Evolutionary conservation across 257 asterid genomes (phyloP).

Genomic region (Forsythia viridissima): DNA sequence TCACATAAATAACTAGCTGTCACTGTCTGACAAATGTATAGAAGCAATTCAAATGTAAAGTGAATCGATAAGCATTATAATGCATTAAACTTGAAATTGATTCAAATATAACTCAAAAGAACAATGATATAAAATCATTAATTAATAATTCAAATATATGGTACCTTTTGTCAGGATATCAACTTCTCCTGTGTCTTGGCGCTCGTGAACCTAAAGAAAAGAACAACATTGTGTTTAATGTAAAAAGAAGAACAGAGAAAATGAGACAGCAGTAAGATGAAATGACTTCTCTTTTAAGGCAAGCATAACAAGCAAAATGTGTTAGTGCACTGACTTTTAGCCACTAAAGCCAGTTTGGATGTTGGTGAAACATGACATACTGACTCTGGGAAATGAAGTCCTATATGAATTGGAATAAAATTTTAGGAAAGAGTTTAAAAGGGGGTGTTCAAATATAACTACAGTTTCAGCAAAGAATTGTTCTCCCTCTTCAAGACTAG

Average conservation of each 20-base stretch:
- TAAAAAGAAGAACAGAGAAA: not conserved
- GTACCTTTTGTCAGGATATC: conserved; percentile 95
- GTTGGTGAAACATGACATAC: not conserved
- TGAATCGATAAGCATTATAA: conserved; percentile 16
- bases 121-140: not conserved
- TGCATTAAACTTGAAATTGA: conserved; percentile 3
- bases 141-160: not conserved
- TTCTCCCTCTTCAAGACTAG: not conserved
- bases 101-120: conserved; percentile 5
- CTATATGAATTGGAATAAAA: not conserved
- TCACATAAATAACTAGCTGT: conserved; percentile 19
- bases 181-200: conserved; percentile 84
- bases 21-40: not conserved
- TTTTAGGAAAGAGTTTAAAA: not conserved
- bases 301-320: conserved; percentile 3
- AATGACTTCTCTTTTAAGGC: not conserved
- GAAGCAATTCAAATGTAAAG: conserved; percentile 11
- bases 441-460: not conserved
- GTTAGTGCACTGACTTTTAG: not conserved
- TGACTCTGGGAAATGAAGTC: not conserved
- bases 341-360: not conserved
- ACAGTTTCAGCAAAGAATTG: not conserved
- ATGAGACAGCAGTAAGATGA: conserved; percentile 6
- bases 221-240: conserved; percentile 2
- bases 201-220: conserved; percentile 88